Conservation (phyloP, 1,139 yeast species). For the Wickerhamomyces sp. region DNA sequence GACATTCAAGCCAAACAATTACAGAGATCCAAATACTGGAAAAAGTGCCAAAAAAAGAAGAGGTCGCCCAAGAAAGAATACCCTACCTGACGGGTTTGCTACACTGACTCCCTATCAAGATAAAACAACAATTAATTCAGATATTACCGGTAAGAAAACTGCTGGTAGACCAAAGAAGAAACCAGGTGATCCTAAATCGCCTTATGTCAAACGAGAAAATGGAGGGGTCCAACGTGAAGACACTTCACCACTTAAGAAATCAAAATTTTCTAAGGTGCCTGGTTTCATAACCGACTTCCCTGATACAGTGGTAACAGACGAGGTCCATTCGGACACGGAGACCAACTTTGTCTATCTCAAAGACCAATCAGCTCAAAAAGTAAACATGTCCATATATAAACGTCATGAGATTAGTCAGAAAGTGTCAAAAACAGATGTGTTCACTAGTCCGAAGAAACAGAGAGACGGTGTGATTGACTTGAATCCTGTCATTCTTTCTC, state of each 20-base stretch:
- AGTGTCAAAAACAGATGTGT: conserved; percentile 13
- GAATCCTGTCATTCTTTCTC: conserved; percentile 9
- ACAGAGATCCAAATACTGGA: too few species aligned
- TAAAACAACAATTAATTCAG: too few species aligned
- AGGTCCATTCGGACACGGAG: not conserved
- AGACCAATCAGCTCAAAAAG: not conserved
- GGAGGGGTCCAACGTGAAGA: not conserved
- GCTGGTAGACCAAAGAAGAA: conserved; percentile 20
- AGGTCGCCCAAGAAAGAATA: too few species aligned
- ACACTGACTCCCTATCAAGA: too few species aligned
- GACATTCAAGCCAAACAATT: not conserved
- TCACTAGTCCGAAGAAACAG: conserved; percentile 20
- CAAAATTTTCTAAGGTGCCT: not conserved
- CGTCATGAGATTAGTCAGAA: conserved; percentile 5
- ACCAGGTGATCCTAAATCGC: not conserved
- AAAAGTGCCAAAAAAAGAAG: too few species aligned
- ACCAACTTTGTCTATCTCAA: conserved; percentile 9
- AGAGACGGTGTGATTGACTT: conserved; percentile 15
- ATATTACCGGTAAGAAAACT: conserved; percentile 10
- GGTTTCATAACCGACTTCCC: conserved; percentile 1
- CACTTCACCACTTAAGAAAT: conserved; percentile 1
- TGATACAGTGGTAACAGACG: not conserved
- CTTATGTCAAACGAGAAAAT: conserved; percentile 3
- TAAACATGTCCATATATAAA: conserved; percentile 1
- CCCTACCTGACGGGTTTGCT: too few species aligned